Percentiles rank a stretch among this genome's conserved stretches.
Conservation (phyloP, 192 early-diverging fungal species). For the Coemansia asiatica region DNA sequence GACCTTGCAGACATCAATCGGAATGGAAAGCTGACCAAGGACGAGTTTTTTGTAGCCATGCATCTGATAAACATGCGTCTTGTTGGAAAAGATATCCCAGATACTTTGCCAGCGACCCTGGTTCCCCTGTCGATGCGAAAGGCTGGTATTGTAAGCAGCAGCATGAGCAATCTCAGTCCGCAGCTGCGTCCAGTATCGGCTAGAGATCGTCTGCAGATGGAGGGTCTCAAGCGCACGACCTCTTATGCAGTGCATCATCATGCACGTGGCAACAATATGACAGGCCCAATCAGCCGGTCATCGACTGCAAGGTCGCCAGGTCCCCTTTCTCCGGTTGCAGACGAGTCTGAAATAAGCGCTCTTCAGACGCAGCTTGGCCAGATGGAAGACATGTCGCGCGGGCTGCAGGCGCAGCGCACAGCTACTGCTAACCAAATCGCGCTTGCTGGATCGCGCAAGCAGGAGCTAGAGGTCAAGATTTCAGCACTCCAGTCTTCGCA, state of each 20-base stretch:
- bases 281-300: slow-evolving; percentile 22
- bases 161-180: slow-evolving; percentile 41
- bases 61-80: slow-evolving; percentile 68
- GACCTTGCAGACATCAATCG: slow-evolving; percentile 69
- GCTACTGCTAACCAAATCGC: slow-evolving; percentile 31
- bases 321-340: slow-evolving; percentile 28
- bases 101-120: slow-evolving; percentile 45
- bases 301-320: slow-evolving; percentile 28
- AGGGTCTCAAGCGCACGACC: slow-evolving; percentile 32
- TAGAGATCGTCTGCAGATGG: slow-evolving; percentile 18
- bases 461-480: slow-evolving; percentile 50
- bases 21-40: slow-evolving; percentile 61
- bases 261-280: slow-evolving; percentile 15
- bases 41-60: slow-evolving; percentile 84
- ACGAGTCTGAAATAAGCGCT: slow-evolving; percentile 21
- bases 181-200: slow-evolving; percentile 30
- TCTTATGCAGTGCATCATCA: slow-evolving; percentile 34
- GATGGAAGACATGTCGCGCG: slow-evolving; percentile 43
- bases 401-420: slow-evolving; percentile 46
- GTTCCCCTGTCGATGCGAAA: slow-evolving; percentile 53
- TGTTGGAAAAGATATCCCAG: slow-evolving; percentile 57
- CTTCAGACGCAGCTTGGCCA: slow-evolving; percentile 49
- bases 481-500: slow-evolving; percentile 47
- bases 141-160: slow-evolving; percentile 30
- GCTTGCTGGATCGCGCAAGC: slow-evolving; percentile 38